Evolutionary conservation across 179 eudicot genomes (phyloP), one percentile per base, ranked within the genome.

Genomic region (Carnegiea gigantea): DNA sequence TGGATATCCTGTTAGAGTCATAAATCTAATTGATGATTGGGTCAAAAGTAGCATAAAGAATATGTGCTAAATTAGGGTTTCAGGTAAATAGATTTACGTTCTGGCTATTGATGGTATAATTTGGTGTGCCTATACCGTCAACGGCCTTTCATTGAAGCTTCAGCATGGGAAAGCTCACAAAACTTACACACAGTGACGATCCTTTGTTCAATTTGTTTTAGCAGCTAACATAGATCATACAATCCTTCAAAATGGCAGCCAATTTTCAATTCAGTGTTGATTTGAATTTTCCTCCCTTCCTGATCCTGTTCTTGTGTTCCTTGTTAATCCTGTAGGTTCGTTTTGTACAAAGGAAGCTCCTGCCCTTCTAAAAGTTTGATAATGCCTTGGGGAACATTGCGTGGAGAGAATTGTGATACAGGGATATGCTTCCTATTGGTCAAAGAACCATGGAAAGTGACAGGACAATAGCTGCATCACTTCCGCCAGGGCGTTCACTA

Each of bases 381-480:
- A 85, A 92, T 94, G 98, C 88, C 89, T 86, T 90, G 91, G 92
- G 90, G 86, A 86, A 81, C 84, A 84, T 73, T 82, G 48, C 76
- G 83, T 83, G 88, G 80, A 87, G 86, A 88, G 75, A 81, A 81
- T 85, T 80, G 88, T 84, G 77, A 79, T 84, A 88, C 77, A 79
- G 82, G 89, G 91, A 77, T 90, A 78, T 85, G 88, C 89, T 82
- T 77, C 86, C 82, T 81, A 68, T 80, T 80, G 80, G 43, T 83
- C 87, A 77, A 86, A 43, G 23, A 83, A 84, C 64, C 24, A 94
- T 93, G 98, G 94, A 86, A 86, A 87, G 89, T 88, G 93, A 94
- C 76, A 86, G 88, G 83, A 83, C 82, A 83, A 80, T 83, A 81
- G 79, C 76, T 73, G 80, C 84, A 49, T 84, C 88, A 23, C 82